Evolutionary conservation across 106 monocot genomes (phyloP).

Genomic region (Acorus calamus): DNA sequence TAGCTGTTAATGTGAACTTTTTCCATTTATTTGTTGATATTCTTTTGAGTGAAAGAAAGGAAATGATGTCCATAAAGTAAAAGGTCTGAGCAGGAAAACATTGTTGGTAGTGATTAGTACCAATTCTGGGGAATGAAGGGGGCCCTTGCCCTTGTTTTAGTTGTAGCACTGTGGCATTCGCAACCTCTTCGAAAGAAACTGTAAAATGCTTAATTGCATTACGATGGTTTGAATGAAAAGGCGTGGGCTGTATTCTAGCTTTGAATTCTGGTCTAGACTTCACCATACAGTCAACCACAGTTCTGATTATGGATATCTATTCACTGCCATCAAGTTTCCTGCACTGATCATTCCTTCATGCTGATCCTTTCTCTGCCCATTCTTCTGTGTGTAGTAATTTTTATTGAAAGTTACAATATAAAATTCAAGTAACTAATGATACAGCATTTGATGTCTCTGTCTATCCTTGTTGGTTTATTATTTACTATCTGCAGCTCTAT

Average conservation of each 20-base stretch:
- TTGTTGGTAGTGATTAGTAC: conserved; percentile 16
- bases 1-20: too few species aligned
- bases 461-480: too few species aligned
- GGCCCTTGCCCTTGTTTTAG: conserved; percentile 37
- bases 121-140: conserved; percentile 19
- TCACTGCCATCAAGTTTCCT: conserved; percentile 20
- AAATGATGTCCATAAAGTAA: conserved; percentile 42
- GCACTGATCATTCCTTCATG: conserved; percentile 17
- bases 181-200: conserved; percentile 54
- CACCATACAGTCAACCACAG: conserved; percentile 18
- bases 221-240: conserved; percentile 38
- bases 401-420: too few species aligned
- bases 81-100: conserved; percentile 34
- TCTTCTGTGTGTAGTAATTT: too few species aligned
- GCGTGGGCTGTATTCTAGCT: conserved; percentile 38
- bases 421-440: too few species aligned
- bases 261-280: conserved; percentile 36
- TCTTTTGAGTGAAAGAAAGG: conserved; percentile 12
- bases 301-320: conserved; percentile 7
- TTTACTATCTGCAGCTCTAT: not conserved
- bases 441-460: too few species aligned
- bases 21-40: not conserved
- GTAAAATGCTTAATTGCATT: conserved; percentile 23
- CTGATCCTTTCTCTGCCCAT: conserved; percentile 24
- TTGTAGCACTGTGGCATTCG: conserved; percentile 40